These are phyloP conservation scores for Catharanthus roseus DNA, from an alignment of 257 asterid species.

Conservation along the genomic window DNA sequence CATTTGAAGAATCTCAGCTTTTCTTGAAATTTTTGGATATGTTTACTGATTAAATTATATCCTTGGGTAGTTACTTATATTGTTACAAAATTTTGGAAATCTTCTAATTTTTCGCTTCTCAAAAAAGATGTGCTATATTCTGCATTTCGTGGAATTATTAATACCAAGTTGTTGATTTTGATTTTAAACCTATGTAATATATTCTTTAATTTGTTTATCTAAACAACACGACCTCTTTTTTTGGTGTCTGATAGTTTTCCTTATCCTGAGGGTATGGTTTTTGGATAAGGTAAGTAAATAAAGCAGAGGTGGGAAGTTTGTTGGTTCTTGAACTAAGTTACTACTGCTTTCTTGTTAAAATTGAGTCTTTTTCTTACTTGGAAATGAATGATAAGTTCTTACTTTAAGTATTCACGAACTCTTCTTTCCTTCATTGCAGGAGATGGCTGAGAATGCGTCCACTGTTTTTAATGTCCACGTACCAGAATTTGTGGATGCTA, in stretches of 20 bases:
- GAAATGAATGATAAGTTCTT: slow-evolving; percentile 2
- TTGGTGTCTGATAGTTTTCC: background rate
- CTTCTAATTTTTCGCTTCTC: background rate
- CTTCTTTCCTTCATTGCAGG: slow-evolving; percentile 43
- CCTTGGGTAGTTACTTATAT: background rate
- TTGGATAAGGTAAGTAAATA: background rate
- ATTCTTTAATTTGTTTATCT: background rate
- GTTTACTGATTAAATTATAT: background rate
- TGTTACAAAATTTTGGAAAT: background rate
- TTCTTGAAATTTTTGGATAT: background rate
- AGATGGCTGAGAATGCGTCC: slow-evolving; percentile 99
- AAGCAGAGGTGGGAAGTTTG: background rate
- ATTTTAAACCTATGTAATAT: background rate
- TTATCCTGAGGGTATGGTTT: background rate
- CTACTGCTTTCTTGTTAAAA: background rate
- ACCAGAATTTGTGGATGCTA: slow-evolving; percentile 93
- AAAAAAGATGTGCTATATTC: background rate
- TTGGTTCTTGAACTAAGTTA: background rate
- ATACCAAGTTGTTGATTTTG: background rate
- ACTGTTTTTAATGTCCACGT: slow-evolving; percentile 97
- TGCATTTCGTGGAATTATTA: background rate
- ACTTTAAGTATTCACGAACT: slow-evolving; percentile 1
- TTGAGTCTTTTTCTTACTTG: background rate
- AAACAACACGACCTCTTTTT: background rate
- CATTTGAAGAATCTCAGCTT: background rate